Evolutionary conservation across 176 grass and related monocot species (phyloP), one percentile per base, ranked within the genome.

Genomic region (Calamus simplicifolius): DNA sequence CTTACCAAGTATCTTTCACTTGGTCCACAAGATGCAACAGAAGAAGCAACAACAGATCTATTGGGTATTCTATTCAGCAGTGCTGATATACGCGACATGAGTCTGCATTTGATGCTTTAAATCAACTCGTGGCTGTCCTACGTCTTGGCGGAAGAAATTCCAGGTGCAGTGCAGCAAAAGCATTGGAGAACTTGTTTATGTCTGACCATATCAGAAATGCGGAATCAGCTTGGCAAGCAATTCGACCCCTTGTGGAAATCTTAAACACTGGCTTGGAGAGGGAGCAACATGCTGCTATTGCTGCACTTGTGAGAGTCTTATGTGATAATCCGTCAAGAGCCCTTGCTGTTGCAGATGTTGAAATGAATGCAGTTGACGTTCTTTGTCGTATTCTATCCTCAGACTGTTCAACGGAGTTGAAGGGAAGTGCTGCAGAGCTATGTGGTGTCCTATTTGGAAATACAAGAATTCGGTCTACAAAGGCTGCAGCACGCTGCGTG

Each of bases 211-310:
- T 99, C 21, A 99, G 88, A 75, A 92, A 86, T 71, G 86, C 77
- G 38, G 94, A 99, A 49, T 93, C 88, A 79, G 85, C 94, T 29
- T 49, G 88, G 35, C 88, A 99, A 65, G 81, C 94, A 73, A 83
- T 99, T 83, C 88, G 93, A 70, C 94, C 94, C 3, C 85, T 99
- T 58, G 88, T 99, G 28, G 94, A 99, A 85, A 92, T 99, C 76
- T 43, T 99, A 76, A 89, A 82, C 82, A 93, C 94, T 71, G 94
- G 88, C 74, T 80, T 89, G 67, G 88, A 85, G 64, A 99, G 85
- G 81, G 94, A 99, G 66, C 94, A 99, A 67, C 94, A 99, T 84
- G 94, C 94, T 65, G 88, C 94, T 67, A 99, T 93, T 80, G 88
- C 94, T 78, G 88, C 88, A 56, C 88, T 99, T 53, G 88, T 99